Conservation (phyloP, 2,329 filamentous ascomycete genomes). For the Neopestalotiopsis rosae region DNA sequence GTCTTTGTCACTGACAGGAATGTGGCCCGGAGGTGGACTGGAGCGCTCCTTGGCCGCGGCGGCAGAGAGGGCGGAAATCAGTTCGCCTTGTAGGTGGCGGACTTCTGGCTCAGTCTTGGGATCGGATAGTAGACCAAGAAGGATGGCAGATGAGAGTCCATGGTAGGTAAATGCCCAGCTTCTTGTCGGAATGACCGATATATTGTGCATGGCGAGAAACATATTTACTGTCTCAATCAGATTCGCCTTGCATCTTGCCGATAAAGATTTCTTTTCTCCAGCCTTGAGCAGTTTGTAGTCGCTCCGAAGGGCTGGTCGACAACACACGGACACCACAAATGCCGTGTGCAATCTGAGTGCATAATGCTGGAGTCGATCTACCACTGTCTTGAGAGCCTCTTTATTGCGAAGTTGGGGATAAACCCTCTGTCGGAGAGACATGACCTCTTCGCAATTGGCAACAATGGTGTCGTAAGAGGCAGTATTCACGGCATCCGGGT, state of each 20-base stretch:
- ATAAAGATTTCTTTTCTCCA: constrained; percentile 59
- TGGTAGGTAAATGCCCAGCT: constrained; percentile 74
- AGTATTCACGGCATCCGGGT: constrained; percentile 57
- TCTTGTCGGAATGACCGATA: constrained; percentile 69
- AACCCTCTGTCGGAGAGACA: constrained; percentile 55
- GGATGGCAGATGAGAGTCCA: constrained; percentile 67
- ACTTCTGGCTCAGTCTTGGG: constrained; percentile 69
- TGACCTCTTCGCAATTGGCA: constrained; percentile 60
- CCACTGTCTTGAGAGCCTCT: constrained; percentile 66
- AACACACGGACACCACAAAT: constrained; percentile 69
- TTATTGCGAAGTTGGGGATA: constrained; percentile 61
- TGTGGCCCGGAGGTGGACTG: constrained; percentile 55
- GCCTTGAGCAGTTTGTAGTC: constrained; percentile 55
- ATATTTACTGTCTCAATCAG: constrained; percentile 70
- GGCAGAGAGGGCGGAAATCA: constrained; percentile 67
- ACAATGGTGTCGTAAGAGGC: constrained; percentile 61
- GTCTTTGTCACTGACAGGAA: constrained; percentile 61
- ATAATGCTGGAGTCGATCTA: constrained; percentile 68
- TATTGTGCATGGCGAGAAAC: constrained; percentile 72
- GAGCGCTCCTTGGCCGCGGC: constrained; percentile 67
- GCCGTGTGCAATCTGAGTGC: constrained; percentile 69
- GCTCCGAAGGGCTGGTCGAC: constrained; percentile 64
- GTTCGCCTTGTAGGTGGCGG: constrained; percentile 65
- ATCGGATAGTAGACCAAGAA: constrained; percentile 67
- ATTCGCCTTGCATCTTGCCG: constrained; percentile 65